Conservation (phyloP, 805 yeast genomes). For the Metschnikowia similis region DNA sequence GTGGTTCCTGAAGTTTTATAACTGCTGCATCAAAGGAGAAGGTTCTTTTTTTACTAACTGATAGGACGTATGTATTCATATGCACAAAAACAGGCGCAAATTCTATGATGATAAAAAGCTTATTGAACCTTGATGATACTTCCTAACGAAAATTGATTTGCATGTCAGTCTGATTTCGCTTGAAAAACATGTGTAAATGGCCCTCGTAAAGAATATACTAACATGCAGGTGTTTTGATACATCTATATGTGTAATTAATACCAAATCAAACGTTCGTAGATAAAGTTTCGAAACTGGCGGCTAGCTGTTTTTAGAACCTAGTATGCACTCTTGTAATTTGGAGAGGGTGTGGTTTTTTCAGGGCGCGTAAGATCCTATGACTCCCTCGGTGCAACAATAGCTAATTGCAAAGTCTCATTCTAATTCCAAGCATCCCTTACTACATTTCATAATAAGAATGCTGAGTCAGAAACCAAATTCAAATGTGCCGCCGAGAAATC, state of each 20-base stretch:
- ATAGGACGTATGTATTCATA: neutral
- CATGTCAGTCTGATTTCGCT: constrained; percentile 38
- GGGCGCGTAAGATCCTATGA: neutral
- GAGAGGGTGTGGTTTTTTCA: neutral
- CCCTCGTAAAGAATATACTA: neutral
- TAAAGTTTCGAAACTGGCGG: too few species aligned
- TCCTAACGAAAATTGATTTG: constrained; percentile 32
- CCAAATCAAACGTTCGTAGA: too few species aligned
- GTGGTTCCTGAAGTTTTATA: constrained; percentile 38
- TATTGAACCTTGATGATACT: constrained; percentile 22
- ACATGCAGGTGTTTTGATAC: neutral
- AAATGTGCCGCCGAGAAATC: constrained; percentile 13
- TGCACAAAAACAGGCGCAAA: neutral
- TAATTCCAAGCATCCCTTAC: neutral
- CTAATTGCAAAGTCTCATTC: neutral
- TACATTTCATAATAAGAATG: neutral
- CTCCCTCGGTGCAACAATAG: neutral
- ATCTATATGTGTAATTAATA: too few species aligned
- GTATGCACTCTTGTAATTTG: neutral
- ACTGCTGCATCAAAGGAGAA: neutral
- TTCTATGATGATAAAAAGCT: constrained; percentile 13
- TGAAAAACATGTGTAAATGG: neutral
- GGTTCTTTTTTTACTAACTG: constrained; percentile 3
- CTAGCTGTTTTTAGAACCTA: neutral
- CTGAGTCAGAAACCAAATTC: neutral